phyloP scores from a whole-genome alignment of 345 rosid species.

The Arabidopsis arenosa region DNA sequence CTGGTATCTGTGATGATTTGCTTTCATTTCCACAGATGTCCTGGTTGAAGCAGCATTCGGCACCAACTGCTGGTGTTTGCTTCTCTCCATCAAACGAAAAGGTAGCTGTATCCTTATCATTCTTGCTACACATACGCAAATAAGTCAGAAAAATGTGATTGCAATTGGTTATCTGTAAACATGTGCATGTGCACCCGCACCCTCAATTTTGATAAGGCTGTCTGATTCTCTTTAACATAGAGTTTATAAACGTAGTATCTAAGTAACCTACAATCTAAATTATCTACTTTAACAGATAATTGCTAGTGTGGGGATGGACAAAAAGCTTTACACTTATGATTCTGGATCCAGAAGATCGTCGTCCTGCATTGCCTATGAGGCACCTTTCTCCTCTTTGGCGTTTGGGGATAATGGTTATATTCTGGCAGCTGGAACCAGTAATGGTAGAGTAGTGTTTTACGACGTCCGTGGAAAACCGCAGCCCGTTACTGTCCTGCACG shows the following conservation, averaged over 20 bases:
- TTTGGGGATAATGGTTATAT: slow-evolving; percentile 92
- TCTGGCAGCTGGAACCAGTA: slow-evolving; percentile 93
- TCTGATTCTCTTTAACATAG: slow-evolving; percentile 22
- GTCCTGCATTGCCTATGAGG: slow-evolving; percentile 76
- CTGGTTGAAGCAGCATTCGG: slow-evolving; percentile 97
- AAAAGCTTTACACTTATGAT: slow-evolving; percentile 90
- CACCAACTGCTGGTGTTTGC: slow-evolving; percentile 93
- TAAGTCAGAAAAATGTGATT: slow-evolving; percentile 31
- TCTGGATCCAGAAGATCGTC: slow-evolving; percentile 82
- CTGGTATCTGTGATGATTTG: slow-evolving; percentile 20
- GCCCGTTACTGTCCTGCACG: slow-evolving; percentile 89
- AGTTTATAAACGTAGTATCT: slow-evolving; percentile 6
- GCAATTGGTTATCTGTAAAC: background rate
- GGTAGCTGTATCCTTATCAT: slow-evolving; percentile 52
- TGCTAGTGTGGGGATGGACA: slow-evolving; percentile 95
- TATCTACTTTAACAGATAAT: slow-evolving; percentile 63
- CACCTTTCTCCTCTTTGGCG: slow-evolving; percentile 97
- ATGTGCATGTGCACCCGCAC: slow-evolving; percentile 11
- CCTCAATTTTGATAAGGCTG: slow-evolving; percentile 19
- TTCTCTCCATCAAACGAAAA: slow-evolving; percentile 97
- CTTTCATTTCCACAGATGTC: slow-evolving; percentile 63
- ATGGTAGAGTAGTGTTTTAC: slow-evolving; percentile 88
- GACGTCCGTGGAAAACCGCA: slow-evolving; percentile 94
- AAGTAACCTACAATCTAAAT: slow-evolving; percentile 26
- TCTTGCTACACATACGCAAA: slow-evolving; percentile 19